Conservation (phyloP, 306 rosid species). For the Lathyrus aphaca region DNA sequence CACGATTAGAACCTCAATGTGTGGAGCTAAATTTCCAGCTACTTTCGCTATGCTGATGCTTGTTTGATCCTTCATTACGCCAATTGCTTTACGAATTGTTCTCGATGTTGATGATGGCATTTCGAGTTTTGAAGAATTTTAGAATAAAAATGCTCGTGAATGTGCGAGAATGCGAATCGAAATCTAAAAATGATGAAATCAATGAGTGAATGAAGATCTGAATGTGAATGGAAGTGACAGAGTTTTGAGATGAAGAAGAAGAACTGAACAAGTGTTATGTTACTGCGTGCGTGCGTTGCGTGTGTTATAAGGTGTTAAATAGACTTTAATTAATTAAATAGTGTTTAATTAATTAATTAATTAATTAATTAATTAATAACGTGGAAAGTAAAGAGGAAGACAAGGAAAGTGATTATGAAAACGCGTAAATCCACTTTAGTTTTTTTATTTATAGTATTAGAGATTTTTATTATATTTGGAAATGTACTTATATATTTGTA, state of each 20-base stretch:
- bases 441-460: no score
- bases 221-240: neutral
- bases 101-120: slow-evolving; percentile 76
- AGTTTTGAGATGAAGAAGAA: neutral
- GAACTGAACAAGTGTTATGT: neutral
- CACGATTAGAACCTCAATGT: slow-evolving; percentile 78
- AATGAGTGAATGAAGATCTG: neutral
- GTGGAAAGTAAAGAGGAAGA: neutral
- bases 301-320: neutral
- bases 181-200: neutral
- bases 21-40: slow-evolving; percentile 78
- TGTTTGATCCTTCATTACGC: slow-evolving; percentile 87
- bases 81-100: slow-evolving; percentile 88
- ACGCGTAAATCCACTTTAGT: slow-evolving; percentile 7
- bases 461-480: no score
- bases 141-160: no score
- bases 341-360: no score
- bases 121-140: slow-evolving; percentile 4
- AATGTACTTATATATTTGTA: no score
- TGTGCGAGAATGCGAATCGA: no score
- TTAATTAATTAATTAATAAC: no score
- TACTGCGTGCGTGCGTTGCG: neutral
- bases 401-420: neutral
- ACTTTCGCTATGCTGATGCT: slow-evolving; percentile 91
- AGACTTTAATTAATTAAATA: no score